Evolutionary conservation across 148 eudicot species (phyloP), one percentile per base, ranked within the genome.

Genomic region (Fallopia convolvulus): DNA sequence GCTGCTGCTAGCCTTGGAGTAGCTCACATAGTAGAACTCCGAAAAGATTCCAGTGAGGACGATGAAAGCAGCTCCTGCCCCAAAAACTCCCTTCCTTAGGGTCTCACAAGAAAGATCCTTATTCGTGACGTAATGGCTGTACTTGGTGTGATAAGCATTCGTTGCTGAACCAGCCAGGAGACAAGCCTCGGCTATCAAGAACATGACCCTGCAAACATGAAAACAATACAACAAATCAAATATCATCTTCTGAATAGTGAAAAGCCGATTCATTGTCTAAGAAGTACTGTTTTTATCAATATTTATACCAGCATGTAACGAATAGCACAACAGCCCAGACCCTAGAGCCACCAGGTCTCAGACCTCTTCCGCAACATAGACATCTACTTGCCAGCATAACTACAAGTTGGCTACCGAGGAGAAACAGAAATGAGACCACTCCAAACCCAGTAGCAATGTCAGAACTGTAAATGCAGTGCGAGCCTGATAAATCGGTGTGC

Each of bases 321-420:
- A 94, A 94, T 41, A 94, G 87, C 32, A 83, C 78, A 60, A 94
- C 82, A 0, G 98, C 93, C 85, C 87, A 85, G 13, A 84, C 75
- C 85, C 98, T 85, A 8, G 97, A 81, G 15, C 87, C 78, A 79
- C 96, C 90, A 41, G 97, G 97, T 78, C 87, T 83, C 71, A 94
- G 80, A 74, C 93, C 97, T 79, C 88, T 89, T 18, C 98, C 97
- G 76, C 97, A 92, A 79, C 98, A 94, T 74, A 94, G 74, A 80
- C 98, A 94, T 81, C 91, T 88, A 79, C 89, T 92, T 0, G 87
- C 90, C 23, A 78, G 61, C 96, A 87, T 92, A 73, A 92, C 79
- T 70, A 94, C 87, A 33, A 88, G 85, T 76, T 94, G 98, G 80
- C 96, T 90, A 48, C 82, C 89, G 79, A 92, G 49, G 68, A 94